Conservation (phyloP, 2,329 filamentous ascomycete species). For the Amauroascus verrucosus region DNA sequence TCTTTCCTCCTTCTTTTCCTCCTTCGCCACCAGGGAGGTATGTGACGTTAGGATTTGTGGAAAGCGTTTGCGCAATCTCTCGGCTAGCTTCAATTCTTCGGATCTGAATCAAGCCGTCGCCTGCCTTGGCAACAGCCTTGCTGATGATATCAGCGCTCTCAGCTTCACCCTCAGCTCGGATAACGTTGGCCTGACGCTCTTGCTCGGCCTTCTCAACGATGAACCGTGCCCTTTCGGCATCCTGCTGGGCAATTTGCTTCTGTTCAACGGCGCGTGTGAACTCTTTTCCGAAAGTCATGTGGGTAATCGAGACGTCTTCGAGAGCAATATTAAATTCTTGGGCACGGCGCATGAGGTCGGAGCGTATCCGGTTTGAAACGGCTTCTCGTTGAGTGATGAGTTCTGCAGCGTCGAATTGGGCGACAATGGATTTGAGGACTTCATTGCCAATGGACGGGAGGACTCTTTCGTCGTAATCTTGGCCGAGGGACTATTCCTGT, state of each 20-base stretch:
- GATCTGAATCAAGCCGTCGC: conserved; percentile 90
- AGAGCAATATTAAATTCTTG: conserved; percentile 98
- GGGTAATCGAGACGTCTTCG: conserved; percentile 97
- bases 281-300: conserved; percentile 99
- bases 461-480: conserved; percentile 97
- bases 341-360: conserved; percentile 83
- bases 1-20: conserved; percentile 49
- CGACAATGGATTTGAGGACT: conserved; percentile 96
- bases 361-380: conserved; percentile 86
- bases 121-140: conserved; percentile 84
- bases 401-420: conserved; percentile 96
- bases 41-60: conserved; percentile 86
- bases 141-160: conserved; percentile 93
- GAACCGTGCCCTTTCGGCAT: conserved; percentile 92
- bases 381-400: conserved; percentile 98
- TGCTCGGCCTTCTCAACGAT: conserved; percentile 98
- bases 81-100: conserved; percentile 92
- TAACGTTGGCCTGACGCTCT: conserved; percentile 96
- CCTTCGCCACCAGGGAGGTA: conserved; percentile 69
- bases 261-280: conserved; percentile 98
- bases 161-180: conserved; percentile 93
- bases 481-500: conserved; percentile 70
- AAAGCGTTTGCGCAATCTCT: conserved; percentile 86
- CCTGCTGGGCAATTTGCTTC: conserved; percentile 99
- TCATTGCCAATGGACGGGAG: conserved; percentile 98